These are phyloP conservation scores for Plasmodium cynomolgi DNA, from an alignment of 169 alveolate species.

Conservation along the genomic window DNA sequence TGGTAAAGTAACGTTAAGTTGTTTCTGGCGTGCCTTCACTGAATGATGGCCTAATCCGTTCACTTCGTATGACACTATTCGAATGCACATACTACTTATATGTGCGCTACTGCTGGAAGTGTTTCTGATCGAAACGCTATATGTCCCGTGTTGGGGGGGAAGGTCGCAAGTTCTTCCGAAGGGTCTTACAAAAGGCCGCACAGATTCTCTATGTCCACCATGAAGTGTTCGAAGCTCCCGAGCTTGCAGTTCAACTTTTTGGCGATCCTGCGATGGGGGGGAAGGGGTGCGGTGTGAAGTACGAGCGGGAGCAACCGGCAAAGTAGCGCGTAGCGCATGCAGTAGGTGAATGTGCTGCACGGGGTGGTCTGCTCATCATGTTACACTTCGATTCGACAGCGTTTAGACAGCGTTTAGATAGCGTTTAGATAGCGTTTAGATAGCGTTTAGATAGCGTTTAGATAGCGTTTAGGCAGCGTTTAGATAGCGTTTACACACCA, in stretches of 20 bases:
- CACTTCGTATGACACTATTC: not conserved
- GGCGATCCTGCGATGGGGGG: slow-evolving; percentile 36
- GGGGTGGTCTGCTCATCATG: not conserved
- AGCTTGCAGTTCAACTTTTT: slow-evolving; percentile 49
- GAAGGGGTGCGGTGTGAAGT: not conserved
- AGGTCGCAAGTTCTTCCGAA: not conserved
- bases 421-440: too few species aligned
- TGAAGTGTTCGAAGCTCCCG: slow-evolving; percentile 55
- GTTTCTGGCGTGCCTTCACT: not conserved
- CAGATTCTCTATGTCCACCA: slow-evolving; percentile 55
- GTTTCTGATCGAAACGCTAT: not conserved
- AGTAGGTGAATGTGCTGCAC: not conserved
- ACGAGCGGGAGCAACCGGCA: not conserved
- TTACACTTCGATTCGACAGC: not conserved
- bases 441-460: too few species aligned
- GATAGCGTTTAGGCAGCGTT: too few species aligned
- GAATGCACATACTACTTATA: not conserved
- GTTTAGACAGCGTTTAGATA: too few species aligned
- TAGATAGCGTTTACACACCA: too few species aligned
- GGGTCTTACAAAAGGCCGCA: slow-evolving; percentile 29
- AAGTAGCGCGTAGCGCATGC: not conserved
- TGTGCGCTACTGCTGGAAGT: not conserved
- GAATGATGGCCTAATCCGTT: not conserved
- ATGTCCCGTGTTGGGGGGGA: not conserved
- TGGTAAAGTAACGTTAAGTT: not conserved